Conservation (phyloP, 805 yeast genomes). For the Scheffersomyces stipitis region DNA sequence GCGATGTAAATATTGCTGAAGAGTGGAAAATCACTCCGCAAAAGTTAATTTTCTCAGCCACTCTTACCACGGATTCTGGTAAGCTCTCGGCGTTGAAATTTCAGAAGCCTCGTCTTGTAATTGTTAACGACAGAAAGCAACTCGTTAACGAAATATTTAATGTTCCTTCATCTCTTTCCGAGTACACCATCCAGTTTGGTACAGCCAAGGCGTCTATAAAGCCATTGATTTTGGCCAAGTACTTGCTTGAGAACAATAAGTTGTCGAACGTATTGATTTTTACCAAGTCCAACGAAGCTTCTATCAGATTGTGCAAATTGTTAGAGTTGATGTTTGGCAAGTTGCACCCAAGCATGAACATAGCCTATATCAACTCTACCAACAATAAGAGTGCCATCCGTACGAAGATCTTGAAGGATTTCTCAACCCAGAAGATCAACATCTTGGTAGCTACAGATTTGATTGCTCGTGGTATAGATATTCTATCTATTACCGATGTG, state of each 20-base stretch:
- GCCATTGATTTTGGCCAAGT: constrained; percentile 69
- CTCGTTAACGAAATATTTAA: constrained; percentile 57
- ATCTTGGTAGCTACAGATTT: constrained; percentile 81
- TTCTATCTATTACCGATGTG: constrained; percentile 67
- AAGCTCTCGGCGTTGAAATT: constrained; percentile 72
- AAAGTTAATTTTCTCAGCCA: constrained; percentile 85
- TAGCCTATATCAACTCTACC: constrained; percentile 58
- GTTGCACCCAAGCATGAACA: constrained; percentile 17
- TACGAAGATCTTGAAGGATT: constrained; percentile 55
- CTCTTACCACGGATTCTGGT: constrained; percentile 90
- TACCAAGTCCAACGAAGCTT: constrained; percentile 79
- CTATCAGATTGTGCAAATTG: constrained; percentile 73
- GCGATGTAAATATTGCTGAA: constrained; percentile 21
- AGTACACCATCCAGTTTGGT: constrained; percentile 42
- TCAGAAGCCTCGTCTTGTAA: constrained; percentile 66
- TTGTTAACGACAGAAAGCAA: constrained; percentile 59
- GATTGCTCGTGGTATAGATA: constrained; percentile 94
- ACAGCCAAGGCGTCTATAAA: constrained; percentile 48
- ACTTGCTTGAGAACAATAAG: constrained; percentile 40
- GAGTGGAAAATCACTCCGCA: constrained; percentile 43
- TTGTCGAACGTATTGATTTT: constrained; percentile 54
- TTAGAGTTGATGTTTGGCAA: constrained; percentile 42
- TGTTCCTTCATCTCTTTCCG: constrained; percentile 55
- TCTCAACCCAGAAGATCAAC: constrained; percentile 52
- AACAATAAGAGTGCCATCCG: constrained; percentile 51